Evolutionary conservation across 306 rosid species (phyloP), one percentile per base, ranked within the genome.

Genomic region (Vigna nakashimae): DNA sequence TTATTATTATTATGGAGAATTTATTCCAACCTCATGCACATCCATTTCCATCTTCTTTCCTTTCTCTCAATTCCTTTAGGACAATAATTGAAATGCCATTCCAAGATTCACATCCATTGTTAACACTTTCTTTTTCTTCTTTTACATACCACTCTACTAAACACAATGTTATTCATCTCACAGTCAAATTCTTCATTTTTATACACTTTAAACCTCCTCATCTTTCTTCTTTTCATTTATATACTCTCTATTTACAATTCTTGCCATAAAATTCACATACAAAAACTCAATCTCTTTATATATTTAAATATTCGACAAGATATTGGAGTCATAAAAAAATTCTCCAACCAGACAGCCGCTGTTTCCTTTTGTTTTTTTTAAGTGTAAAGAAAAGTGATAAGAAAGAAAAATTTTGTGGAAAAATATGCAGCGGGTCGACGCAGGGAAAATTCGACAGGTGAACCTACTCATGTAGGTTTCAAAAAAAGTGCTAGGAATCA

Each of bases 51-150:
- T 71, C 56, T 79, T 84, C 85, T 84, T 62, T 51, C 48, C 80
- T 73, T 45, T 67, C 77, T 71, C 81, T 79, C 66, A 69, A 80
- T 78, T 77, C 83, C 86, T 86, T 80, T 85, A 80, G 62, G 75
- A 73, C 88, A 88, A 94, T 94, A 90, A 94, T 90, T 87, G 87
- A 94, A 85, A 90, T 89, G 79, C 89, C 93, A 91, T 92, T 90
- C 90, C 78, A 83, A 90, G 87, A 88, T 91, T 87, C 93, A 91
- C 50, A 72, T 80, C 88, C 86, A 82, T 49, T 72, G 46, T 20
- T 73, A 78, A 36, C 38, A 38, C 77, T 69, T 81, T 40, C 73
- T 36, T 84, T 71, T 49, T 53, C 68, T 77, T 72, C 26, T 50
- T 42, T 20, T 71, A 46, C 40, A 34, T 42, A 51, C 0, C 4